A percentile compares a stretch with the other conserved stretches of the same genome.
These are phyloP conservation scores for Solanum pimpinellifolium DNA, from an alignment of 257 asterid species.

Conservation along the genomic window DNA sequence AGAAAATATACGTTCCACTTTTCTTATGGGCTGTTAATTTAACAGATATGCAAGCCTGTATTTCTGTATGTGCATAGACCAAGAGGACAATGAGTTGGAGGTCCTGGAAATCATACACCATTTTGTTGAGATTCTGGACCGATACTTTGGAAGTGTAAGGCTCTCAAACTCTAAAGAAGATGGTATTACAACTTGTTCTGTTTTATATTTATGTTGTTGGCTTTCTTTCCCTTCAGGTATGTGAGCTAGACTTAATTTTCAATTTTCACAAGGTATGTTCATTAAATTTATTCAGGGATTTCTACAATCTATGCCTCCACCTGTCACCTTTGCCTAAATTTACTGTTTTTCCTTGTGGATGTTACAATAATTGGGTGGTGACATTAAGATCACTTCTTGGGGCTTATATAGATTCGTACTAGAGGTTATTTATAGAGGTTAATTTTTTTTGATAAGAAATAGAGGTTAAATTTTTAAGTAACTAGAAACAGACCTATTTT, in stretches of 20 bases:
- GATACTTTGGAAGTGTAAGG: conserved; percentile 98
- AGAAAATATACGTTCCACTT: neutral
- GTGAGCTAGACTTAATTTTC: conserved; percentile 92
- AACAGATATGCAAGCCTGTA: conserved; percentile 91
- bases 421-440: neutral
- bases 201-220: conserved; percentile 2
- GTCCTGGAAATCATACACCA: conserved; percentile 88
- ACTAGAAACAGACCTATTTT: neutral
- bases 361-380: neutral
- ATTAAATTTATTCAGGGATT: neutral
- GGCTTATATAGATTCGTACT: neutral
- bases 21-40: neutral
- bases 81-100: conserved; percentile 93
- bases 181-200: neutral
- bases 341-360: neutral
- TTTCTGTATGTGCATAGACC: conserved; percentile 95
- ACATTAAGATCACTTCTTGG: neutral
- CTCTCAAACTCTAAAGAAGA: conserved; percentile 2
- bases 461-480: neutral
- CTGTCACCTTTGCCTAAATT: neutral
- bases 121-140: conserved; percentile 89
- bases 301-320: neutral
- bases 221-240: conserved; percentile 39
- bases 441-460: neutral
- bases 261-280: conserved; percentile 83